Base-by-base conservation (phyloP, 2,329 filamentous ascomycete genomes). In the Aspergillus costaricaensis region DNA sequence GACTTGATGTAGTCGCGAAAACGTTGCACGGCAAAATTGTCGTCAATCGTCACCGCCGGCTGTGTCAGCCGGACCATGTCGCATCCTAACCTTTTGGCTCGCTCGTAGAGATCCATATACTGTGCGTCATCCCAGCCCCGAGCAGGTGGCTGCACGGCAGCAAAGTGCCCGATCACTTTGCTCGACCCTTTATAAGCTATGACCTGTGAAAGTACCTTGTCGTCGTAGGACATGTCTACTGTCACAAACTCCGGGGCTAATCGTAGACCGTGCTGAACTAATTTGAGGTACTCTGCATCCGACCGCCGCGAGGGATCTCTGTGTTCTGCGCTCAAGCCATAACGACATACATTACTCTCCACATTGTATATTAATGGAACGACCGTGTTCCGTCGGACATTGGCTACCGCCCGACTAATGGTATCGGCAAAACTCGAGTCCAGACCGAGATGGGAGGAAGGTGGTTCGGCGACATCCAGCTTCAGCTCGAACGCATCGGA, bases 401-500 rank as follows among this genome's bases (percentile, higher is more conserved):
- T 80, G 0, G 86, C 85, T 50, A 90, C 77, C 1, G 81, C 82
- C 47, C 82, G 80, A 55, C 86, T 86, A 64, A 89, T 86, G 12
- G 80, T 77, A 55, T 79, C 78, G 2, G 80, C 80, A 27, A 82
- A 71, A 32, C 65, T 66, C 15, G 72, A 70, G 53, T 72, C 56
- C 73, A 70, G 68, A 56, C 69, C 62, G 4, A 70, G 62, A 15
- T 77, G 66, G 19, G 76, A 72, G 8, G 69, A 67, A 27, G 68
- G 57, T 12, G 61, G 56, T 17, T 67, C 68, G 8, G 66, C 59
- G 25, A 73, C 63, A 58, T 84, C 82, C 21, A 88, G 76, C 14
- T 84, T 79, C 4, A 90, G 76, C 68, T 90, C 87, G 32, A 91
- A 84, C 5, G 87, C 88, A 72, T 91, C 88, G 3, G 83, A 84